Conservation (phyloP, 1,284 basidiomycete species). For the Tilletiaria anomala region DNA sequence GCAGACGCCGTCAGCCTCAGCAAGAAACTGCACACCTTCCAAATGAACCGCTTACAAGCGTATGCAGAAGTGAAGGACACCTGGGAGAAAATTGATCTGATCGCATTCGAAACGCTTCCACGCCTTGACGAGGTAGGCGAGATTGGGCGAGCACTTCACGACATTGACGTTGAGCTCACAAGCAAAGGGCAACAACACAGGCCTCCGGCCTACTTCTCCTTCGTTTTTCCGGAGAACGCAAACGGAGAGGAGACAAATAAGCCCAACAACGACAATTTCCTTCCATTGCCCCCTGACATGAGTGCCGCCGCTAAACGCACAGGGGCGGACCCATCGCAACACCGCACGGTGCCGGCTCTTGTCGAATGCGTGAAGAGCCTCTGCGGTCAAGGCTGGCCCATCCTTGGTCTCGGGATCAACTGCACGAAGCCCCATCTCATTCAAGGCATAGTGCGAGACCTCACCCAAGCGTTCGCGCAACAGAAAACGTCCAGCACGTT, state of each 20-base stretch:
- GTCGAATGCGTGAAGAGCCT: constrained; percentile 2
- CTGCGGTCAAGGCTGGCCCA: constrained; percentile 13
- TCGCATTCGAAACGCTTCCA: constrained; percentile 29
- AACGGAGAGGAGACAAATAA: no score
- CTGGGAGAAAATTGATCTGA: constrained; percentile 17
- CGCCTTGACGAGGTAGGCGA: constrained; percentile 24
- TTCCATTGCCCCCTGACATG: no score
- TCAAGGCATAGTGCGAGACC: neutral
- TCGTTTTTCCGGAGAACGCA: constrained; percentile 14
- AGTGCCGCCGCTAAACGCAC: no score
- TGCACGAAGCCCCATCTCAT: constrained; percentile 28
- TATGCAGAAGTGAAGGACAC: constrained; percentile 8
- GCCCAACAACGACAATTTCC: no score
- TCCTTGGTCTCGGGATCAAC: constrained; percentile 27
- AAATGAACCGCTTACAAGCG: constrained; percentile 12
- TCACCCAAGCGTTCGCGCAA: constrained; percentile 8
- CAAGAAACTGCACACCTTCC: no score
- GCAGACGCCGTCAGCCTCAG: constrained; percentile 10
- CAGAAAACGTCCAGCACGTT: constrained; percentile 11
- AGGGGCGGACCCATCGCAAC: constrained; percentile 15
- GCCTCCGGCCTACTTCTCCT: constrained; percentile 19
- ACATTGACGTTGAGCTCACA: constrained; percentile 12
- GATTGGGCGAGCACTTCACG: constrained; percentile 16
- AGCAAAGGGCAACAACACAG: no score
- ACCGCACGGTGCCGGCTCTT: constrained; percentile 4